A percentile compares a stretch with the other conserved stretches of the same genome.
Conservation (phyloP, 1,139 yeast species). For the Taiozyma sp. region DNA sequence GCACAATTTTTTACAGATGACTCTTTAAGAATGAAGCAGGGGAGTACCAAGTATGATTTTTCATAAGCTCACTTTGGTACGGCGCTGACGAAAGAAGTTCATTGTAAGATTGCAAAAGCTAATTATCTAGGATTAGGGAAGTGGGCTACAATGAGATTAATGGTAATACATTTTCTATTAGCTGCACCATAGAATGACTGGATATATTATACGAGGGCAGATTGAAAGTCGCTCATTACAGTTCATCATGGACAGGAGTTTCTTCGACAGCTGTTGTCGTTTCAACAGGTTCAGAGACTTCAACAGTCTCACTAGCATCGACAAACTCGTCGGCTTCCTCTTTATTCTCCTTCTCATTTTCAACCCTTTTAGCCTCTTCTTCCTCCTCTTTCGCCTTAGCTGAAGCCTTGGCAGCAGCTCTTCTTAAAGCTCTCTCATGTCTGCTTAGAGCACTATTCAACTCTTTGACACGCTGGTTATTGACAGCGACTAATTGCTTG, state of each 20-base stretch:
- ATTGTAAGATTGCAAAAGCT: no score
- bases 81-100: no score
- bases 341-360: neutral
- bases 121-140: no score
- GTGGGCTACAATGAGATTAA: no score
- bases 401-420: constrained; percentile 31
- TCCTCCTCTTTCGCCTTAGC: constrained; percentile 17
- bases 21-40: no score
- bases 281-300: neutral
- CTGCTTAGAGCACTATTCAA: constrained; percentile 35
- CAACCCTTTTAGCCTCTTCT: neutral
- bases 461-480: constrained; percentile 35
- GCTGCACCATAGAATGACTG: no score
- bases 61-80: no score
- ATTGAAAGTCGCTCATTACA: neutral
- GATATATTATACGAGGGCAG: no score
- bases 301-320: neutral
- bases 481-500: constrained; percentile 33
- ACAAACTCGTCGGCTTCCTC: neutral
- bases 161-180: no score
- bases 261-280: neutral
- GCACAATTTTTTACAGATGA: no score
- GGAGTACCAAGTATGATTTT: no score
- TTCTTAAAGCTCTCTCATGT: constrained; percentile 31
- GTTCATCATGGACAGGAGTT: constrained; percentile 3